Conservation (phyloP, 2,329 filamentous ascomycete genomes). For the Hymenoscyphus fructigenus region DNA sequence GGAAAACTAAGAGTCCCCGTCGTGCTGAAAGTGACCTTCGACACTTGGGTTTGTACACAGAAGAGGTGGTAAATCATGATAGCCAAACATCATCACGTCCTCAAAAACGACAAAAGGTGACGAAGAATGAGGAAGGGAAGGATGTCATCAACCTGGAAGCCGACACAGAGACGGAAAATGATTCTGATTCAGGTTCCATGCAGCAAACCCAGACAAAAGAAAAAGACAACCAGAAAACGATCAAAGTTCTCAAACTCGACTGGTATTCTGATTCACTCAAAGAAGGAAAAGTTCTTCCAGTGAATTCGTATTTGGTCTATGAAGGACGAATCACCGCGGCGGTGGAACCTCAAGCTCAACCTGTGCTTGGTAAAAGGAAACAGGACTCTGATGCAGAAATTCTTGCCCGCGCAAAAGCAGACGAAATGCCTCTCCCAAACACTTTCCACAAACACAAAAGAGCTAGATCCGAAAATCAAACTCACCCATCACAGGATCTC, state of each 20-base stretch:
- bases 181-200: neutral
- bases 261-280: conserved; percentile 58
- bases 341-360: neutral
- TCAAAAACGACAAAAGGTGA: conserved; percentile 36
- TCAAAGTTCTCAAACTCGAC: conserved; percentile 56
- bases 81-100: conserved; percentile 36
- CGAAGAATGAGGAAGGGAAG: conserved; percentile 21
- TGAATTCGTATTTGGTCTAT: conserved; percentile 54
- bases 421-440: conserved; percentile 25
- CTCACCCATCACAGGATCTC: neutral
- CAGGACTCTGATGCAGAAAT: conserved; percentile 30
- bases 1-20: conserved; percentile 66
- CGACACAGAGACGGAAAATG: neutral
- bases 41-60: conserved; percentile 54
- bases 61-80: conserved; percentile 15
- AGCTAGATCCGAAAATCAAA: conserved; percentile 15
- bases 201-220: neutral
- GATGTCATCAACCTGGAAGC: conserved; percentile 30
- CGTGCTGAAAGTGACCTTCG: conserved; percentile 78
- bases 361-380: neutral
- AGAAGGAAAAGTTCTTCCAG: conserved; percentile 45
- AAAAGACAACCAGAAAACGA: conserved; percentile 23
- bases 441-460: conserved; percentile 23
- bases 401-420: conserved; percentile 32
- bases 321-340: conserved; percentile 40